Evolutionary conservation across 1,284 basidiomycete species (phyloP), one percentile per base, ranked within the genome.

Genomic region (Somion occarium): DNA sequence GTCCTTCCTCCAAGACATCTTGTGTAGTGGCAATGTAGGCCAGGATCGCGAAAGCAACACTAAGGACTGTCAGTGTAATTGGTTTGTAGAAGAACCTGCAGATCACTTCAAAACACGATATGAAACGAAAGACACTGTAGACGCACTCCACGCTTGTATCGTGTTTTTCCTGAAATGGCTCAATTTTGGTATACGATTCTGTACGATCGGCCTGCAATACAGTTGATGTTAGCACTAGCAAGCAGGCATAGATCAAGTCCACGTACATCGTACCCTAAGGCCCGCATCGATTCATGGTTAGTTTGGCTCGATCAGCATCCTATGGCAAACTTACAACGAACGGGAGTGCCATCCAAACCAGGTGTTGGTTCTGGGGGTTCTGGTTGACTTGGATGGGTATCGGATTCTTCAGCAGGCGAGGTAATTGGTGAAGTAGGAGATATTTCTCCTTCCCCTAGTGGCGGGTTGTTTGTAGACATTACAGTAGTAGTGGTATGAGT

Each of bases 51-150:
- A 91, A 70, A 5, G 82, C 85, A 46, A 76, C 63, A 3, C 82
- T 73, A 38, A 91, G 77, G 20, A 85, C 80, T 9, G 86, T 82
- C 46, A 91, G 69, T 0, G 89, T 91, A 39, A 88, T 71, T 2
- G 88, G 89, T 54, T 86, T 88, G 70, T 87, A 91, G 65, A 91
- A 88, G 69, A 91, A 91, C 61, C 88, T 90, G 52, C 12, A 30
- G 37, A 22, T n/a, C 20, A 42, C 11, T 9, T 12, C 12, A 22
- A 22, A 15, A 11, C 11, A 42, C 41, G 41, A 22, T 20, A 15
- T 45, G 19, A 19, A 26, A 45, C 11, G 11, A n/a, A n/a, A n/a
- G n/a, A n/a, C n/a, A n/a, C n/a, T n/a, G 38, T 19, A 22, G 46
- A 73, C 83, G 60, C 60, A 89, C 88, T 90, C 89, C 56, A 91